Percentiles rank a stretch among this genome's conserved stretches.
These are phyloP conservation scores for Tuber indicum DNA, from an alignment of 495 filamentous ascomycete genomes.

Conservation along the genomic window DNA sequence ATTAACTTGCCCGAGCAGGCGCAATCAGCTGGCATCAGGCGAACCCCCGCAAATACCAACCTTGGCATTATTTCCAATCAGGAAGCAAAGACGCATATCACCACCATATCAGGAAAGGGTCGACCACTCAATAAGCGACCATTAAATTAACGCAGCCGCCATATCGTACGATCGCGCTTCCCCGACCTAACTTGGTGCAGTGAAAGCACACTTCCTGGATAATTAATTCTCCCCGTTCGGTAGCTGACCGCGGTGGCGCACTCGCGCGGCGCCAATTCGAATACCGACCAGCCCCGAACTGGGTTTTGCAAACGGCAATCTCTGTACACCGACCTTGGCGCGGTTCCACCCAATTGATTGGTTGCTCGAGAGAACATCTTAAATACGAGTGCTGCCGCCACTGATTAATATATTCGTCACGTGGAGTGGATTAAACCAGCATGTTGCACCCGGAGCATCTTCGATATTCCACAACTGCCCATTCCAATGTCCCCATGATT, in stretches of 20 bases:
- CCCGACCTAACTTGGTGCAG: too few species aligned
- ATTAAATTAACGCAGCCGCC: not conserved
- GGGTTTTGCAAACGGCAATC: not conserved
- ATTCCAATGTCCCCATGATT: too few species aligned
- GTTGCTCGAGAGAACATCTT: not conserved
- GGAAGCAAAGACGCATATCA: not conserved
- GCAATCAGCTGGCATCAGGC: not conserved
- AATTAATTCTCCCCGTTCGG: not conserved
- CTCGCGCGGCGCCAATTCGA: not conserved
- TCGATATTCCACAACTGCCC: too few species aligned
- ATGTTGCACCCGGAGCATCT: too few species aligned
- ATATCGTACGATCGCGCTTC: not conserved
- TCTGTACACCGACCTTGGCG: not conserved
- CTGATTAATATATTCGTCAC: too few species aligned
- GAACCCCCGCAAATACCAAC: not conserved
- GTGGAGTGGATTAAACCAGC: too few species aligned
- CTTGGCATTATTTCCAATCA: too few species aligned
- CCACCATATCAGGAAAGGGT: not conserved
- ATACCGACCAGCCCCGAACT: not conserved
- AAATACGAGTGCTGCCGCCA: not conserved
- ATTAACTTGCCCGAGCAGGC: not conserved
- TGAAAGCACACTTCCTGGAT: not conserved
- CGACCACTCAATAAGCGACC: not conserved
- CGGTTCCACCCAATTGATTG: not conserved
- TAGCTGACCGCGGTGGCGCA: not conserved